Percentiles rank a stretch among this genome's conserved stretches.
Evolutionary conservation across 495 filamentous ascomycete genomes (phyloP).

Genomic region (Cenococcum geophilum): DNA sequence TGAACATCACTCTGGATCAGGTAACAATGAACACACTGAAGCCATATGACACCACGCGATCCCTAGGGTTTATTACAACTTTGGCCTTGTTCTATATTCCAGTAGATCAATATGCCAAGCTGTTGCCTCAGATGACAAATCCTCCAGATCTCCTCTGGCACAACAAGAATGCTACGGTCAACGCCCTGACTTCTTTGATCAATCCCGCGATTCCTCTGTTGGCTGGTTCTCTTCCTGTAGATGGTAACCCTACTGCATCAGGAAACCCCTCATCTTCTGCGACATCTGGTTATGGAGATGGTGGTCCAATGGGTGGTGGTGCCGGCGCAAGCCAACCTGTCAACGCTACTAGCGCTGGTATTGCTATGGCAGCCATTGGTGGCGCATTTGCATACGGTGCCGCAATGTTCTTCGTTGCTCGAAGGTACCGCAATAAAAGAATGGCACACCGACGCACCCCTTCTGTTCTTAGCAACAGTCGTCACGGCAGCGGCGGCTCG

Average conservation of each 20-base stretch:
- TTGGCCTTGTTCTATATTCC: slow-evolving; percentile 73
- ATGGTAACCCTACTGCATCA: slow-evolving; percentile 33
- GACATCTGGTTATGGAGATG: slow-evolving; percentile 32
- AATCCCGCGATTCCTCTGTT: slow-evolving; percentile 76
- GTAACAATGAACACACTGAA: slow-evolving; percentile 65
- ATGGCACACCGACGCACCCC: slow-evolving; percentile 70
- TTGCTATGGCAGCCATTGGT: slow-evolving; percentile 68
- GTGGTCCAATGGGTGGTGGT: slow-evolving; percentile 43
- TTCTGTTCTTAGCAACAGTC: slow-evolving; percentile 47
- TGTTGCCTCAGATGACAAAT: slow-evolving; percentile 59
- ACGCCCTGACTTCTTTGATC: slow-evolving; percentile 69
- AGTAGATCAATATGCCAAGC: slow-evolving; percentile 51
- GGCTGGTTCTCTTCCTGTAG: slow-evolving; percentile 48
- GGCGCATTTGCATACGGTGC: slow-evolving; percentile 90
- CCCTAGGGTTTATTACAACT: slow-evolving; percentile 75
- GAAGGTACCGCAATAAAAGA: slow-evolving; percentile 85
- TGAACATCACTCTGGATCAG: slow-evolving; percentile 46
- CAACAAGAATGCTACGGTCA: slow-evolving; percentile 52
- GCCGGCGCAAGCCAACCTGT: slow-evolving; percentile 51
- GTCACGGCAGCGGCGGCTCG: slow-evolving; percentile 45
- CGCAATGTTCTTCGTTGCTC: slow-evolving; percentile 95
- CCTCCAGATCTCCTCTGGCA: slow-evolving; percentile 69
- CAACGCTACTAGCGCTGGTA: slow-evolving; percentile 72
- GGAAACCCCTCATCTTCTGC: slow-evolving; percentile 31
- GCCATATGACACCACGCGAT: slow-evolving; percentile 67